Percentiles rank a stretch among this genome's conserved stretches.
Evolutionary conservation across 257 asterid species (phyloP).

Genomic region (Paraleonurus japonicus): DNA sequence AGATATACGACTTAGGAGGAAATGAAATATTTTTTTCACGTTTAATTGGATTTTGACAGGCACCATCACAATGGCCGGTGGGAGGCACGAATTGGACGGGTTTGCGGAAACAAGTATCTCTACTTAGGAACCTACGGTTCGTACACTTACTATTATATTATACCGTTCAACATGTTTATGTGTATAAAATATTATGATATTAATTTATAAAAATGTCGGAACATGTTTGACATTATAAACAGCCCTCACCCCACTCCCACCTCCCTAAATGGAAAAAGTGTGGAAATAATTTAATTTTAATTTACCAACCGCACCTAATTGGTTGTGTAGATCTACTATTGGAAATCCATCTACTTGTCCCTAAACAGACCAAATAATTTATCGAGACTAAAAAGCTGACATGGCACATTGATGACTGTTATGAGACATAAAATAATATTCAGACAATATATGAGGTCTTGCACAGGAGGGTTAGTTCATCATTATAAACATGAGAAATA

Average conservation of each 20-base stretch:
- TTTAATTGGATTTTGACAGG: slow-evolving; percentile 42
- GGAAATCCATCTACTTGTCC: slow-evolving; percentile 30
- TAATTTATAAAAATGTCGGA: no score
- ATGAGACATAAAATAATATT: slow-evolving; percentile 16
- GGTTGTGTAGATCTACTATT: slow-evolving; percentile 30
- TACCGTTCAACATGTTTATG: no score
- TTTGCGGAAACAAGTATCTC: slow-evolving; percentile 80
- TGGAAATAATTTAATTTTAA: background rate
- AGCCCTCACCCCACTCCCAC: no score
- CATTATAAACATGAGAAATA: slow-evolving; percentile 37
- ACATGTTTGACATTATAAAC: no score
- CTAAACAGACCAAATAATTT: slow-evolving; percentile 19
- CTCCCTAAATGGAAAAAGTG: background rate
- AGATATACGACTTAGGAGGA: background rate
- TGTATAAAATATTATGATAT: no score
- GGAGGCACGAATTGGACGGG: slow-evolving; percentile 97
- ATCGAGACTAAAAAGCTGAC: slow-evolving; percentile 30
- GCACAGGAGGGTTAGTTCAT: slow-evolving; percentile 31
- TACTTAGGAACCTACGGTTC: slow-evolving; percentile 75
- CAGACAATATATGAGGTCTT: slow-evolving; percentile 36
- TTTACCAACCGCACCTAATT: slow-evolving; percentile 23
- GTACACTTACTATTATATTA: background rate
- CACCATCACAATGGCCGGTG: slow-evolving; percentile 98
- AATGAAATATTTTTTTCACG: slow-evolving; percentile 1
- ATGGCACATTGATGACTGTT: slow-evolving; percentile 38